A percentile compares a stretch with the other conserved stretches of the same genome.
Conservation (phyloP, 1,284 basidiomycete genomes). For the Golubevia sp. region DNA sequence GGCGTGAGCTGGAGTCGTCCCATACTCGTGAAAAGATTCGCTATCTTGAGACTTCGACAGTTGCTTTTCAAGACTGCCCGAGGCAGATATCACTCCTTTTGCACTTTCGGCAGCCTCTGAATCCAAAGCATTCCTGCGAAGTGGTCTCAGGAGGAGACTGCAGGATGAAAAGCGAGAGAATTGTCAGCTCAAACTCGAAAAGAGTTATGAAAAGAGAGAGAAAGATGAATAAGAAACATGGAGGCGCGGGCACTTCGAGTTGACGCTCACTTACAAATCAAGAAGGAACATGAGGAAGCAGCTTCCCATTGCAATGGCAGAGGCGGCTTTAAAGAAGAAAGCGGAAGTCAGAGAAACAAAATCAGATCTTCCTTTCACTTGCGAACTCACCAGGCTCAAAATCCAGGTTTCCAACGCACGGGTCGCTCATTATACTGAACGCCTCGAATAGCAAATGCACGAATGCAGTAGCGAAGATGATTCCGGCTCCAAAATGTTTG, state of each 20-base stretch:
- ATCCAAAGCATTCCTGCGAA: neutral
- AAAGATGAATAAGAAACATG: no score
- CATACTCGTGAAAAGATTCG: neutral
- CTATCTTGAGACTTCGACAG: neutral
- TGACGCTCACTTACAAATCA: constrained; percentile 27
- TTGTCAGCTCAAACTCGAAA: neutral
- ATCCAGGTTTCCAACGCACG: constrained; percentile 23
- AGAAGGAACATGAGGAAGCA: constrained; percentile 27
- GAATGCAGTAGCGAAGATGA: constrained; percentile 30
- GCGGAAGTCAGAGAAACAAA: no score
- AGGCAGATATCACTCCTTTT: neutral
- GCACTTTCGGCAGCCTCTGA: neutral
- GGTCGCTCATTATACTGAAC: constrained; percentile 22
- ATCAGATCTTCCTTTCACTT: no score
- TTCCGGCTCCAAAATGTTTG: constrained; percentile 29
- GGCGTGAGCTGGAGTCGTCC: neutral
- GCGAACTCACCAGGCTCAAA: constrained; percentile 26
- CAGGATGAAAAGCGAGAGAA: neutral
- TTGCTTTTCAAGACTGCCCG: neutral
- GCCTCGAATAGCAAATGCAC: constrained; percentile 30
- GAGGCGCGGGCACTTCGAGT: no score
- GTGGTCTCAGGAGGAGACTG: neutral
- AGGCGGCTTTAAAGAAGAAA: no score
- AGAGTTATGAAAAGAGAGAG: neutral
- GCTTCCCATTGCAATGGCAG: constrained; percentile 18